Evolutionary conservation across 768 basidiomycete genomes (phyloP).

Genomic region (Amanita pseudoporphyria): DNA sequence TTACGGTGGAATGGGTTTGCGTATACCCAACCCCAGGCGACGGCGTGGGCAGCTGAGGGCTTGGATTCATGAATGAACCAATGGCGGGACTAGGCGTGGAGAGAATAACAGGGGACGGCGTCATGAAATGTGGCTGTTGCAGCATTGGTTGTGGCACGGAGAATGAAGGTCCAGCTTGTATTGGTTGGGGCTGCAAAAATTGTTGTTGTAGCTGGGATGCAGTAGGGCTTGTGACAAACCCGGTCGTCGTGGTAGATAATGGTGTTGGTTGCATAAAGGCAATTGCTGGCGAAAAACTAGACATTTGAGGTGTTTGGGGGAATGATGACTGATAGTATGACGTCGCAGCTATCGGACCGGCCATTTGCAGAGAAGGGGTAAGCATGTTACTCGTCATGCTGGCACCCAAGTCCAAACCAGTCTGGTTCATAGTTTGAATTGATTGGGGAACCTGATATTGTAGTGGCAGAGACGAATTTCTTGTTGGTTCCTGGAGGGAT

Average conservation of each 20-base stretch:
- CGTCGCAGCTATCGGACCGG: not conserved
- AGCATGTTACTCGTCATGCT: not conserved
- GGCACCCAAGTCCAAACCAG: not conserved
- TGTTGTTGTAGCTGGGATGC: slow-evolving; percentile 6
- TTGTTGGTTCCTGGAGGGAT: slow-evolving; percentile 32
- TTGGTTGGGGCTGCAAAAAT: slow-evolving; percentile 9
- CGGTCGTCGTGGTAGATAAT: not conserved
- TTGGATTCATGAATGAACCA: not conserved
- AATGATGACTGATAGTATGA: not conserved
- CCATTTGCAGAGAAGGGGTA: not conserved
- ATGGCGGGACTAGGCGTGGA: slow-evolving; percentile 6
- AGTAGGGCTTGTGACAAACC: not conserved
- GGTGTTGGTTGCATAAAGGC: not conserved
- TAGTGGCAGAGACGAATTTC: slow-evolving; percentile 44
- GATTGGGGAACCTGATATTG: slow-evolving; percentile 28
- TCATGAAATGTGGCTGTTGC: not conserved
- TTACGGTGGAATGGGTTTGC: not conserved
- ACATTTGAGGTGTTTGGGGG: not conserved
- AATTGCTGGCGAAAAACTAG: not conserved
- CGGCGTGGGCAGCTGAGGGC: not conserved
- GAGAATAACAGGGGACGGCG: slow-evolving; percentile 2
- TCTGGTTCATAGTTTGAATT: not conserved
- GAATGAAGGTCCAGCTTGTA: not conserved
- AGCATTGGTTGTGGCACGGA: not conserved
- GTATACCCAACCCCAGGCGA: slow-evolving; percentile 1